Evolutionary conservation across 306 rosid species (phyloP), one percentile per base, ranked within the genome.

Genomic region (Vicia sativa): DNA sequence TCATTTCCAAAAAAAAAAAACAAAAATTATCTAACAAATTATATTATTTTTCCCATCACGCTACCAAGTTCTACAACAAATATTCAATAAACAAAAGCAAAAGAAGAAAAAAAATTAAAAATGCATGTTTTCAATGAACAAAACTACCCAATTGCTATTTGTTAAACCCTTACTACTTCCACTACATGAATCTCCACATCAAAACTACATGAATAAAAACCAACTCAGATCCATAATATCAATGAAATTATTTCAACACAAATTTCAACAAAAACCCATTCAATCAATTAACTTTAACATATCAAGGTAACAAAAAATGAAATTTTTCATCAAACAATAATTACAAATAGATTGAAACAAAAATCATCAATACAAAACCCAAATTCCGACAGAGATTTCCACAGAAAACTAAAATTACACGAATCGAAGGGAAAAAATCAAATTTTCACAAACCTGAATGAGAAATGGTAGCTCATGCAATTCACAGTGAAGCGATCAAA

Each of bases 141-240:
- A 13, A 64, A 68, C 62, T 7, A 39, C 53, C 9, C 45, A 68
- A 67, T 57, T 74, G 61, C 72, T 38, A n/a, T n/a, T n/a, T n/a
- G n/a, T n/a, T n/a, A 46, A 18, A 42, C 4, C 48, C 48, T 43
- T 16, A 26, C 14, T 63, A 72, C 14, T 52, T 52, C 18, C 44
- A 60, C 52, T 43, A 34, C 52, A 52, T 21, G 55, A 77, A 72
- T 65, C 56, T 25, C 72, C 68, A 76, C 29, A 67, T 68, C 68
- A 55, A 11, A 77, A 28, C 68, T 29, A 78, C 35, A 65, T 35
- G 14, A 41, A 84, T 35, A 10, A 41, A 84, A 55, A 69, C 13
- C 23, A 72, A 68, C 72, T 61, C 73, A 87, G 90, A 88, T 87
- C 97, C 87, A 80, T 23, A 66, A 44, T 28, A 66, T 21, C 49